A percentile compares a stretch with the other conserved stretches of the same genome.
Conservation (phyloP, 108 stramenopile species). For the Nitzschia sp. region DNA sequence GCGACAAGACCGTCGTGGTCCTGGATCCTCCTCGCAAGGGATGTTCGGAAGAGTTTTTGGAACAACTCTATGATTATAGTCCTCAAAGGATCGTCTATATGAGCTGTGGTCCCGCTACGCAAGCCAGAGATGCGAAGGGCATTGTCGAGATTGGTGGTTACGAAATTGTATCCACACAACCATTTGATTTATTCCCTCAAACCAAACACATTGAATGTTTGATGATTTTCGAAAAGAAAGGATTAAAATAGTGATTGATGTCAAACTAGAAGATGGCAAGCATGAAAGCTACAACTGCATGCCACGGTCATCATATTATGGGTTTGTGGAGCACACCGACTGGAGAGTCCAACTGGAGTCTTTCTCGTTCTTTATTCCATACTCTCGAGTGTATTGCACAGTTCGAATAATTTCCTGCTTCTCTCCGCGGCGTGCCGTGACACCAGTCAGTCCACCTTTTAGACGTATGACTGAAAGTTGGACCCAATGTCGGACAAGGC, state of each 20-base stretch:
- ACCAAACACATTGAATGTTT: conserved; percentile 97
- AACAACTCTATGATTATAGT: conserved; percentile 84
- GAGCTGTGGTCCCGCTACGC: conserved; percentile 95
- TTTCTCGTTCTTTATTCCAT: too few species aligned
- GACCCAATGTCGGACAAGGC: conserved; percentile 11
- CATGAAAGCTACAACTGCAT: too few species aligned
- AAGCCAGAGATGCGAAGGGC: conserved; percentile 91
- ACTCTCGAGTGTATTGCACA: too few species aligned
- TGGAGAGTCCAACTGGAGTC: too few species aligned
- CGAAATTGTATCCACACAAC: conserved; percentile 75
- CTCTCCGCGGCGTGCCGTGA: too few species aligned
- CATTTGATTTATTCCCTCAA: conserved; percentile 96
- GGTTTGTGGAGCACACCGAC: too few species aligned
- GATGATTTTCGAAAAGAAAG: conserved; percentile 81
- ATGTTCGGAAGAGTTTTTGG: conserved; percentile 87
- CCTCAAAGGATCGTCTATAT: conserved; percentile 95
- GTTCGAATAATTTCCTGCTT: too few species aligned
- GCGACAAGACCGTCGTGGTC: conserved; percentile 88
- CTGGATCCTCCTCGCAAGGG: conserved; percentile 98
- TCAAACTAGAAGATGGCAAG: too few species aligned
- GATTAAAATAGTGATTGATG: too few species aligned
- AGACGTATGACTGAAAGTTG: conserved; percentile 22
- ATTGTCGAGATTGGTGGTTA: conserved; percentile 79
- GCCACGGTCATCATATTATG: too few species aligned
- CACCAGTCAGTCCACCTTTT: too few species aligned